These are phyloP conservation scores for Xylaria nigripes DNA, from an alignment of 495 filamentous ascomycete genomes.

Conservation along the genomic window DNA sequence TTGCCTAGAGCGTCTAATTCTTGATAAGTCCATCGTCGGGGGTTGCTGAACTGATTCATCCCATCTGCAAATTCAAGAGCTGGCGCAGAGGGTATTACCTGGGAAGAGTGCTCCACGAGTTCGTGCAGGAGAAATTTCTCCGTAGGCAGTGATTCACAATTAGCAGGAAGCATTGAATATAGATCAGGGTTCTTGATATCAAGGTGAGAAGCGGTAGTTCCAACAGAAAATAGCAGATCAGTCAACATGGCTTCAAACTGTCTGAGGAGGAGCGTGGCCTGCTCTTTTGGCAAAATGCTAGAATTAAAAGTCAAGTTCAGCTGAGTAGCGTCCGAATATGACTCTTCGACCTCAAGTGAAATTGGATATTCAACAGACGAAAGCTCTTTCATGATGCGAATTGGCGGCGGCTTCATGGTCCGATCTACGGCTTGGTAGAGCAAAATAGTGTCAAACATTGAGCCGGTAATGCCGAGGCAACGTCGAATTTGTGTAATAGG, in stretches of 20 bases:
- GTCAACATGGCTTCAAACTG: constrained; percentile 52
- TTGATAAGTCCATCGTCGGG: constrained; percentile 50
- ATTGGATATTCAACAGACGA: constrained; percentile 51
- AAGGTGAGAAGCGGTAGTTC: constrained; percentile 18
- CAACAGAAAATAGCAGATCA: constrained; percentile 35
- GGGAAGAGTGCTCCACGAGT: constrained; percentile 47
- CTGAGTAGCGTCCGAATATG: constrained; percentile 33
- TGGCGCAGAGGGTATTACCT: constrained; percentile 32
- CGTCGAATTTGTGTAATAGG: constrained; percentile 59
- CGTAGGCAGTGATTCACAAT: constrained; percentile 32
- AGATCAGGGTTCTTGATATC: constrained; percentile 22
- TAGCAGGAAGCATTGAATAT: constrained; percentile 49
- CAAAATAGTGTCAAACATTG: constrained; percentile 72
- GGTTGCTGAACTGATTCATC: constrained; percentile 26
- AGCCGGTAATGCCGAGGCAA: constrained; percentile 50
- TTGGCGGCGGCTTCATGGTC: constrained; percentile 5
- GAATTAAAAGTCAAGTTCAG: constrained; percentile 55
- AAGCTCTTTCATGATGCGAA: constrained; percentile 28
- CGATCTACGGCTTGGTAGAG: constrained; percentile 50
- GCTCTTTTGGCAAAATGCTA: constrained; percentile 51
- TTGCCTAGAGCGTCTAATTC: constrained; percentile 55
- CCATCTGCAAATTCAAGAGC: constrained; percentile 55
- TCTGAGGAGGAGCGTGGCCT: constrained; percentile 51
- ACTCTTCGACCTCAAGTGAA: constrained; percentile 63
- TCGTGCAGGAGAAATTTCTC: constrained; percentile 50